These are phyloP conservation scores for Crinitomyces ghanaensis DNA, from an alignment of 805 yeast species.

Conservation along the genomic window DNA sequence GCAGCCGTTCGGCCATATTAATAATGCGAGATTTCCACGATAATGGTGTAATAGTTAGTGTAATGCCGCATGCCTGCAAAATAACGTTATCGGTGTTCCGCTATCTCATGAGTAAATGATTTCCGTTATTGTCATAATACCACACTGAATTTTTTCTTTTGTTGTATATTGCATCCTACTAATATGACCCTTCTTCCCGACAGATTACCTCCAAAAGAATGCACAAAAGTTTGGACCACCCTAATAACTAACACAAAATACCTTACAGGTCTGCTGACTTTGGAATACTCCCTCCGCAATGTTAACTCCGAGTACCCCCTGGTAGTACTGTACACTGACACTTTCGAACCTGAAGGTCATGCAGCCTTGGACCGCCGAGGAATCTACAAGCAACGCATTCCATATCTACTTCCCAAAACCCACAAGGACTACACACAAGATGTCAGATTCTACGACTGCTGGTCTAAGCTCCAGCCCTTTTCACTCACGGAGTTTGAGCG, in stretches of 20 bases:
- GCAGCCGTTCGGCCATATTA: too few relatives aligned
- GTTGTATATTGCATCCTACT: not conserved
- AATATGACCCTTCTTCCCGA: too few relatives aligned
- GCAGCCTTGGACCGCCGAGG: constrained; percentile 29
- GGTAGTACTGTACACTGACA: constrained; percentile 42
- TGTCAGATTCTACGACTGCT: constrained; percentile 46
- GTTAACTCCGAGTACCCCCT: constrained; percentile 39
- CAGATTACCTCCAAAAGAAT: constrained; percentile 10
- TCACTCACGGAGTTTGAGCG: constrained; percentile 39
- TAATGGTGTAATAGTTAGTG: too few relatives aligned
- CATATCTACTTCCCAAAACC: constrained; percentile 33
- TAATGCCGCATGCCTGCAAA: constrained; percentile 1
- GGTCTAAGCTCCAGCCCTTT: constrained; percentile 51
- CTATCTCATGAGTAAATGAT: constrained; percentile 2
- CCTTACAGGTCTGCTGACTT: constrained; percentile 39
- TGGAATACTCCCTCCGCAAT: constrained; percentile 36
- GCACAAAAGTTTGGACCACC: constrained; percentile 41
- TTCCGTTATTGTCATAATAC: not conserved
- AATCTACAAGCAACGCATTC: constrained; percentile 33
- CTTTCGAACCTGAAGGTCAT: constrained; percentile 34
- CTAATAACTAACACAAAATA: constrained; percentile 42
- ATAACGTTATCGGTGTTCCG: not conserved
- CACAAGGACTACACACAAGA: constrained; percentile 39
- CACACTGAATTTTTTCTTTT: not conserved
- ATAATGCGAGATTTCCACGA: too few relatives aligned